phyloP scores from a whole-genome alignment of 2,329 filamentous ascomycete species.

The Phyllosticta ampelicida region DNA sequence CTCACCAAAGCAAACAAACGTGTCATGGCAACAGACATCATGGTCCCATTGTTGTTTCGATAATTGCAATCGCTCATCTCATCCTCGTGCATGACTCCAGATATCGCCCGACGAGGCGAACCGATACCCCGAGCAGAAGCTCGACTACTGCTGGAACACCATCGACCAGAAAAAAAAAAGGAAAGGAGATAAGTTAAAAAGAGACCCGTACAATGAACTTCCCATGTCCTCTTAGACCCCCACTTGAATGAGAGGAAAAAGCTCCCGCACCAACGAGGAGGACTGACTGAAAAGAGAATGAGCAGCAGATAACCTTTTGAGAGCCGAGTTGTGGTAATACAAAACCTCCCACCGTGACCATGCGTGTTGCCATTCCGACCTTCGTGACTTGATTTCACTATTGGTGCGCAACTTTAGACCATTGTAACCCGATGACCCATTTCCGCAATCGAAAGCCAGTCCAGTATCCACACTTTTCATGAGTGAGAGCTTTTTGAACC shows the following conservation, averaged over 20 bases:
- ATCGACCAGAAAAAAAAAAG: not conserved
- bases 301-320: slow-evolving; percentile 11
- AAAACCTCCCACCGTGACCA: slow-evolving; percentile 8
- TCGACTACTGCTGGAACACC: not conserved
- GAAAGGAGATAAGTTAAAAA: not conserved
- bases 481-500: slow-evolving; percentile 11
- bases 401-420: slow-evolving; percentile 4
- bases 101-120: not conserved
- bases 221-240: slow-evolving; percentile 7
- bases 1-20: not conserved
- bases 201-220: slow-evolving; percentile 4
- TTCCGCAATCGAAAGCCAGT: slow-evolving; percentile 3
- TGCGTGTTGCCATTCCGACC: slow-evolving; percentile 2
- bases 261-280: slow-evolving; percentile 8
- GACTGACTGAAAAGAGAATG: slow-evolving; percentile 3
- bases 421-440: slow-evolving; percentile 2
- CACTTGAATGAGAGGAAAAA: slow-evolving; percentile 8
- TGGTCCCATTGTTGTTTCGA: not conserved
- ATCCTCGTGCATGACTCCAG: slow-evolving; percentile 7
- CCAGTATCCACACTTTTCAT: slow-evolving; percentile 9
- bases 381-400: not conserved
- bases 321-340: slow-evolving; percentile 11
- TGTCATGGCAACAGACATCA: not conserved
- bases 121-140: slow-evolving; percentile 7
- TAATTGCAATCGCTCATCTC: not conserved